A percentile compares a stretch with the other conserved stretches of the same genome.
phyloP scores from a whole-genome alignment of 2,329 filamentous ascomycete species.

The Cryphonectria japonica region DNA sequence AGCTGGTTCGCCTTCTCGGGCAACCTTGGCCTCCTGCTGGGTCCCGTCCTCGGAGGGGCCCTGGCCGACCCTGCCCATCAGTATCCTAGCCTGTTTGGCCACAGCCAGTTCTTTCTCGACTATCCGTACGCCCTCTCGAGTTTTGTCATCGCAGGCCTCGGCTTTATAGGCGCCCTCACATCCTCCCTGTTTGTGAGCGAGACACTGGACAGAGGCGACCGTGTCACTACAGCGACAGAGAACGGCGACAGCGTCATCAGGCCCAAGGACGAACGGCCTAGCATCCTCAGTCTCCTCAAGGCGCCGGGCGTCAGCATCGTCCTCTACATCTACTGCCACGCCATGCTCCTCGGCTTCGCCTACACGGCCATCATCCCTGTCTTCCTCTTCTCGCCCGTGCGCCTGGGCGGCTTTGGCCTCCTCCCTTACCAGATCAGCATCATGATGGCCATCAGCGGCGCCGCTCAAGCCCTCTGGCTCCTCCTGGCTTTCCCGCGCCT shows the following conservation, averaged over 20 bases:
- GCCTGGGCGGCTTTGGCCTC: slow-evolving; percentile 69
- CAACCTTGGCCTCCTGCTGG: slow-evolving; percentile 75
- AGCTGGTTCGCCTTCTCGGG: slow-evolving; percentile 76
- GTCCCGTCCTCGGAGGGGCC: slow-evolving; percentile 70
- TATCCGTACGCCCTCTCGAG: slow-evolving; percentile 71
- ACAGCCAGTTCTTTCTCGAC: slow-evolving; percentile 59
- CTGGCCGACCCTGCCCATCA: slow-evolving; percentile 69
- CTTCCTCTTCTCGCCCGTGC: slow-evolving; percentile 66
- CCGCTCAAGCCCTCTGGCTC: slow-evolving; percentile 72
- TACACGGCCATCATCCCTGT: slow-evolving; percentile 74
- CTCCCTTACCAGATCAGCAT: slow-evolving; percentile 65
- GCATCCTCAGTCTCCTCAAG: slow-evolving; percentile 59
- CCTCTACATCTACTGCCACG: slow-evolving; percentile 66
- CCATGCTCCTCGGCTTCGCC: slow-evolving; percentile 69
- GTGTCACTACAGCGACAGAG: neutral
- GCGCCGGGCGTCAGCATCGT: slow-evolving; percentile 68
- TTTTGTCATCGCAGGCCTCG: slow-evolving; percentile 59
- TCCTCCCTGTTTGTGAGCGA: slow-evolving; percentile 65
- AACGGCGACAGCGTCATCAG: slow-evolving; percentile 24
- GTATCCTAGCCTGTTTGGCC: slow-evolving; percentile 62
- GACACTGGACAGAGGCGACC: slow-evolving; percentile 48
- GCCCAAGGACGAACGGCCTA: slow-evolving; percentile 40
- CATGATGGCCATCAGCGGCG: slow-evolving; percentile 66
- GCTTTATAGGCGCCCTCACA: slow-evolving; percentile 55
- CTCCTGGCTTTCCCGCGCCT: slow-evolving; percentile 70